These are phyloP conservation scores for Vachellia pachyceras DNA, from an alignment of 306 rosid species.

Conservation along the genomic window DNA sequence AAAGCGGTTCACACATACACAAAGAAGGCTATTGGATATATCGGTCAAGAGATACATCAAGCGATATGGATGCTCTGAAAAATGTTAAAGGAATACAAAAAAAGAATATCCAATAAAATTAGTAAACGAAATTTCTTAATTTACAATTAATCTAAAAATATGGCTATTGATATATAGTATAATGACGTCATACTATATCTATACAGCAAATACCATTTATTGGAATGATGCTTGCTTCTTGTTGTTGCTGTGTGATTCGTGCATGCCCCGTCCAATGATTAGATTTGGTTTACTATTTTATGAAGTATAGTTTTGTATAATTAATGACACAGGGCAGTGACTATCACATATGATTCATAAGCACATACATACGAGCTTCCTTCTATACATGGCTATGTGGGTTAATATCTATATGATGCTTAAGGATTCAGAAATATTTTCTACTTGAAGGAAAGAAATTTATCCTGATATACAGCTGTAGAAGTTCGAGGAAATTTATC, in stretches of 20 bases:
- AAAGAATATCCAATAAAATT: no score
- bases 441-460: slow-evolving; percentile 8
- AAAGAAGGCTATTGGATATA: no score
- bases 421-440: slow-evolving; percentile 5
- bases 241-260: slow-evolving; percentile 2
- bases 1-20: no score
- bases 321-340: background rate
- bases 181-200: no score
- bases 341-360: slow-evolving; percentile 3
- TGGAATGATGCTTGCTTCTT: no score
- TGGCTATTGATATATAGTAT: no score
- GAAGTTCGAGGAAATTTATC: background rate
- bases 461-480: slow-evolving; percentile 1
- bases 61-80: no score
- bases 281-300: background rate
- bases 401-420: slow-evolving; percentile 3
- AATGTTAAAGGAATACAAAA: no score
- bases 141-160: no score
- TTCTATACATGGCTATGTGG: background rate
- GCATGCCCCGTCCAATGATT: background rate
- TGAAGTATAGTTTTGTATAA: background rate
- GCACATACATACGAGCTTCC: background rate
- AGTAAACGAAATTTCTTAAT: no score
- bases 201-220: no score
- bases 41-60: no score